These are phyloP conservation scores for Flaveria brownii DNA, from an alignment of 129 eudicot species.

Conservation along the genomic window DNA sequence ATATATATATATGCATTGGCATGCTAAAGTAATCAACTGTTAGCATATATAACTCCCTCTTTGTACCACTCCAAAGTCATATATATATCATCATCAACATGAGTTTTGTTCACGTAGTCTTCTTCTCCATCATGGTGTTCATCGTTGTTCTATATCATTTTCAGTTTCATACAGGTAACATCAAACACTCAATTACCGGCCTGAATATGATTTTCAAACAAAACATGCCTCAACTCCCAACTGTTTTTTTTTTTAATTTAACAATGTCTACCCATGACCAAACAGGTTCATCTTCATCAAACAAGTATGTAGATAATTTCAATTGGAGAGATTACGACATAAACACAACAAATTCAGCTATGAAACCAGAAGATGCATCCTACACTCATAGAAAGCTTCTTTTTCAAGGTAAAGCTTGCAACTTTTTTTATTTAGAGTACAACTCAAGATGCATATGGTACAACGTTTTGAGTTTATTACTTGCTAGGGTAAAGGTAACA, in stretches of 20 bases:
- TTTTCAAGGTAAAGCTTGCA: slow-evolving; percentile 45
- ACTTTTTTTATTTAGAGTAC: slow-evolving; percentile 2
- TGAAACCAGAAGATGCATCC: slow-evolving; percentile 30
- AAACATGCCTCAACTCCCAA: neutral
- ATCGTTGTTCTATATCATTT: slow-evolving; percentile 40
- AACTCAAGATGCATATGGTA: slow-evolving; percentile 17
- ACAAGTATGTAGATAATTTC: slow-evolving; percentile 15
- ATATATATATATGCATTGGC: slow-evolving; percentile 6
- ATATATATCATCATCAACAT: slow-evolving; percentile 35
- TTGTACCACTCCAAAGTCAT: slow-evolving; percentile 25
- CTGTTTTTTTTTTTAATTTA: neutral
- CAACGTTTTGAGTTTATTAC: neutral
- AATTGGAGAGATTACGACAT: slow-evolving; percentile 27
- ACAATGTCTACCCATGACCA: neutral
- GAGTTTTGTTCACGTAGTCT: slow-evolving; percentile 31
- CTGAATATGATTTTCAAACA: neutral
- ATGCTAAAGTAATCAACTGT: slow-evolving; percentile 29
- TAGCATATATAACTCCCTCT: slow-evolving; percentile 18
- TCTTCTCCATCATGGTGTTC: slow-evolving; percentile 40
- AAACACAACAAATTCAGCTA: slow-evolving; percentile 22
- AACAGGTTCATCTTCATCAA: slow-evolving; percentile 41
- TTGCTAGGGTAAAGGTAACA: slow-evolving; percentile 15
- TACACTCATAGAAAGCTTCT: slow-evolving; percentile 48
- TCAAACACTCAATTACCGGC: neutral
- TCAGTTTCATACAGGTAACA: slow-evolving; percentile 40